Conservation (phyloP, 495 filamentous ascomycete species). For the Aspergillus diversus region DNA sequence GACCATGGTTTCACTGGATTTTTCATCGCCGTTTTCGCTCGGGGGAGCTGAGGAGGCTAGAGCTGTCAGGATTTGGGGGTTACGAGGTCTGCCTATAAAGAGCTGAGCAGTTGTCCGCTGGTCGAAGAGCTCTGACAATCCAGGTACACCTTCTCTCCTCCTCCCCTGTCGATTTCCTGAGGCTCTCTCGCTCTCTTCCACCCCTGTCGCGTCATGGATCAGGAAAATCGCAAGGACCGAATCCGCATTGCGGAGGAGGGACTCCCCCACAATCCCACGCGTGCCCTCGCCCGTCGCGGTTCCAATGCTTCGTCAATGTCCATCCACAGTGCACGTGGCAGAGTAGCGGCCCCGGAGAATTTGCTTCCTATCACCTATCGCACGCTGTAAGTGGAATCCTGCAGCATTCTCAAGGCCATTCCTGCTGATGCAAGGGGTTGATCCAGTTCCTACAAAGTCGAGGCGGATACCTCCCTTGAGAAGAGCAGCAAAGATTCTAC, state of each 20-base stretch:
- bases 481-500: neutral
- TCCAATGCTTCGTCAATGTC: slow-evolving; percentile 6
- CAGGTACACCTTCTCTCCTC: neutral
- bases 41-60: neutral
- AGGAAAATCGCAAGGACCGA: neutral
- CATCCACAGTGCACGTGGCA: slow-evolving; percentile 9
- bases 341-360: slow-evolving; percentile 10
- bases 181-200: neutral
- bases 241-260: slow-evolving; percentile 11
- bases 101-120: neutral
- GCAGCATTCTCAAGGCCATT: neutral
- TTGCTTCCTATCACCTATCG: slow-evolving; percentile 12
- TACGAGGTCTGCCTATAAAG: neutral
- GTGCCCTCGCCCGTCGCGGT: neutral
- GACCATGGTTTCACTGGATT: neutral
- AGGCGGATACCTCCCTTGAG: neutral
- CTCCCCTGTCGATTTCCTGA: neutral
- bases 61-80: neutral
- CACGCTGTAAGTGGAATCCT: slow-evolving; percentile 4
- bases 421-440: neutral
- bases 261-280: neutral
- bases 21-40: neutral
- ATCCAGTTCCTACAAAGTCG: slow-evolving; percentile 9
- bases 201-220: slow-evolving; percentile 4
- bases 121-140: neutral